Base-by-base conservation (phyloP, 305 asterid species). In the Petunia hybrid region DNA sequence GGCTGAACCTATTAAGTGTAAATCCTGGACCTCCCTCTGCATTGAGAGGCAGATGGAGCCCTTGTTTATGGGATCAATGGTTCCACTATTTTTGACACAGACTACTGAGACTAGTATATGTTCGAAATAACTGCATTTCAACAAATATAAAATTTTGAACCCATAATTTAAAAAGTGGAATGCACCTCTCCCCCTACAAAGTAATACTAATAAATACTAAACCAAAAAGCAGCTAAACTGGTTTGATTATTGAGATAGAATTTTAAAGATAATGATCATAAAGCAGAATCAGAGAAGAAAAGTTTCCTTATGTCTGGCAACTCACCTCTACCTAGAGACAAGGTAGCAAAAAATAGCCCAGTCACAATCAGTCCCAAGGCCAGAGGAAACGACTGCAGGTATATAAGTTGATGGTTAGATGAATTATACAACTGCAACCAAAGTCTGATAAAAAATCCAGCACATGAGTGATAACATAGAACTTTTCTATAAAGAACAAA, bases 261-360 rank as follows among this genome's bases (percentile, higher is more conserved):
- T 38, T 73, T 51, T 46, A 53, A 73, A 71, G 22, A 38, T 53
- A 36, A 73, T 36, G 64, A 73, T 73, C 46, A 74, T 51, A 51
- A 46, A 45, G 73, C 45, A 82, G 31, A 14, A 41, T 13, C 61
- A 81, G 38, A 67, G 48, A 12, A 81, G 48, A 12, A 81, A 53
- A 78, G 16, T 48, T 59, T 35, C 45, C 22, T 22, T 22, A 43
- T 48, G 80, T 35, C 80, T 80, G 51, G 41, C 53, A 80, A 82
- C 97, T 89, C 71, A 95, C 99, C 98, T 89, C 89, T 90, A 83
- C 94, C 87, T 68, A 95, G 88, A 39, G 99, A 95, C 91, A 94
- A 79, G 74, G 85, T 59, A 62, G 99, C 89, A 53, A 95, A 91
- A 87, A 95, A 87, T 86, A 94, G 86, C 51, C 98, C 99, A 59